Evolutionary conservation across 2,329 filamentous ascomycete genomes (phyloP).

Genomic region (Fusarium tupiense): DNA sequence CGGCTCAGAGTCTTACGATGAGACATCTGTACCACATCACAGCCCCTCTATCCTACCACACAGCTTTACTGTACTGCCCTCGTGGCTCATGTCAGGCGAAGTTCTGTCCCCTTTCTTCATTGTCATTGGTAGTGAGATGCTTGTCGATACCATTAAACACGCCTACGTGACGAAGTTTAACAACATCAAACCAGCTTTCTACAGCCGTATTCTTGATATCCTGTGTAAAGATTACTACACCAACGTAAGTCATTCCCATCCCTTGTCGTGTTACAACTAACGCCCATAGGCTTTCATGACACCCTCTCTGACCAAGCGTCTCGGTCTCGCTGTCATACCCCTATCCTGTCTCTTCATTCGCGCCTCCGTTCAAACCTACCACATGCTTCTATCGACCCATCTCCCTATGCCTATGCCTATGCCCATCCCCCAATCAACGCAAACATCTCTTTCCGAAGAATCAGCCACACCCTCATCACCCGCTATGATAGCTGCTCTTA

Average conservation of each 20-base stretch:
- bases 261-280: conserved; percentile 19
- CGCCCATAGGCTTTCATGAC: conserved; percentile 79
- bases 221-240: conserved; percentile 98
- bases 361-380: conserved; percentile 93
- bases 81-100: conserved; percentile 80
- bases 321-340: conserved; percentile 91
- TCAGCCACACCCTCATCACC: conserved; percentile 73
- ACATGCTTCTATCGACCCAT: conserved; percentile 95
- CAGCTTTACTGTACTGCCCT: conserved; percentile 89
- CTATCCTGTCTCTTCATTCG: conserved; percentile 95
- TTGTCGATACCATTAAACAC: conserved; percentile 97
- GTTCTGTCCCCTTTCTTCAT: conserved; percentile 93
- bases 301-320: conserved; percentile 86
- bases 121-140: conserved; percentile 94
- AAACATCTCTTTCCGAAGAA: conserved; percentile 73
- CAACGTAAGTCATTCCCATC: conserved; percentile 66
- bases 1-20: conserved; percentile 59
- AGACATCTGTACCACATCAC: conserved; percentile 67
- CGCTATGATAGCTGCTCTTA: conserved; percentile 79
- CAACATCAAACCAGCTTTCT: conserved; percentile 91
- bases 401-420: conserved; percentile 80
- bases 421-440: conserved; percentile 68
- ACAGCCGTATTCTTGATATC: conserved; percentile 89
- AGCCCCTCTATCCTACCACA: conserved; percentile 83
- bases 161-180: conserved; percentile 99